Conservation (phyloP, 768 basidiomycete genomes). For the Podaxis sp. region DNA sequence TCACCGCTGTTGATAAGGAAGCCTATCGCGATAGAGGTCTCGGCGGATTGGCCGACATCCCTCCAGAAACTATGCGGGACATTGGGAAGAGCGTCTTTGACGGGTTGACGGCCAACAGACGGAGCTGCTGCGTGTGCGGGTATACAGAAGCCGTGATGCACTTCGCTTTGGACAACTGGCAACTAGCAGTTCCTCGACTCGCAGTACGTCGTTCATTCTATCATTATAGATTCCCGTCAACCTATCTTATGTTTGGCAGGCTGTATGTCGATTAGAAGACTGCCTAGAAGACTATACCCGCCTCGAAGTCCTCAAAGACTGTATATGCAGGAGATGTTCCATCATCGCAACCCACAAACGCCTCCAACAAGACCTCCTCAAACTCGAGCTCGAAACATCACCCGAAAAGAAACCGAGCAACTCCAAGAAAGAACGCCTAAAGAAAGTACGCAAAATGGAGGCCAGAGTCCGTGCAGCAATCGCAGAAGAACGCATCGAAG, state of each 20-base stretch:
- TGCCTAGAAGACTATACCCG: constrained; percentile 88
- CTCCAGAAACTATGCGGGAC: constrained; percentile 19
- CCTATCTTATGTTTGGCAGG: constrained; percentile 32
- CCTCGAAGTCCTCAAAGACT: constrained; percentile 86
- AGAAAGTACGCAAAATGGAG: constrained; percentile 70
- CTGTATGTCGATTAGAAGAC: constrained; percentile 71
- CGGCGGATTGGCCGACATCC: constrained; percentile 44
- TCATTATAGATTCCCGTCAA: background rate
- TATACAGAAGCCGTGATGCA: constrained; percentile 95
- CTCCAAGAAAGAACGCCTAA: constrained; percentile 75
- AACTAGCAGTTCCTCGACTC: constrained; percentile 68
- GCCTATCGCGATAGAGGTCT: constrained; percentile 70
- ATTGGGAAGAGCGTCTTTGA: constrained; percentile 76
- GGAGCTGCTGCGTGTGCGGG: constrained; percentile 86
- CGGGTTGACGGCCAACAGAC: constrained; percentile 85
- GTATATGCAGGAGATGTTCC: constrained; percentile 90
- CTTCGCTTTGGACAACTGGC: constrained; percentile 85
- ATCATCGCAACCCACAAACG: constrained; percentile 72
- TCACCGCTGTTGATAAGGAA: constrained; percentile 71
- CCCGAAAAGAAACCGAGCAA: constrained; percentile 47
- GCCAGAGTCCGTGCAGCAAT: constrained; percentile 60
- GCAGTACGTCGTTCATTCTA: constrained; percentile 42
- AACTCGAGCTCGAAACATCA: constrained; percentile 45
- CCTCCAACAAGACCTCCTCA: constrained; percentile 61
- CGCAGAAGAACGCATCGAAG: constrained; percentile 76